phyloP scores from a whole-genome alignment of 352 stramenopile genomes.

The Phytophthora multivora region DNA sequence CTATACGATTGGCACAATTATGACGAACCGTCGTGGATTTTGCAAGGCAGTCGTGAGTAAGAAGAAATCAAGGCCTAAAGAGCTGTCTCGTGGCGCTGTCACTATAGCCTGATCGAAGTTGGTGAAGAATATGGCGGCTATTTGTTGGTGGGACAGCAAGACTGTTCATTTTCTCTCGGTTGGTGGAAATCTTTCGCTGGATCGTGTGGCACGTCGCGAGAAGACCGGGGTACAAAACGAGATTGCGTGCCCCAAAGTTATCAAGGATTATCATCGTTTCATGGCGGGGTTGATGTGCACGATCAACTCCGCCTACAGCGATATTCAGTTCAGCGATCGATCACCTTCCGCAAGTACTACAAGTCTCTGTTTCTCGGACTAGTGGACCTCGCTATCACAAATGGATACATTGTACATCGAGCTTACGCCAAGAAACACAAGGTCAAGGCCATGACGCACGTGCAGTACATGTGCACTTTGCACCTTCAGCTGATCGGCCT shows the following conservation, averaged over 20 bases:
- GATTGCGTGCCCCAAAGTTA: background rate
- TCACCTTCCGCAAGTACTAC: background rate
- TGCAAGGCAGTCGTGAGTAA: conserved; percentile 3
- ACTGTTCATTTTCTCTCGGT: background rate
- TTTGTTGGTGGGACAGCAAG: conserved; percentile 3
- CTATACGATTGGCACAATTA: conserved; percentile 12
- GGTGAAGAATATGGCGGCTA: conserved; percentile 1
- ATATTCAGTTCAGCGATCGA: background rate
- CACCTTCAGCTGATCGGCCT: background rate
- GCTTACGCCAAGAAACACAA: background rate
- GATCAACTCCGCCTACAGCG: background rate
- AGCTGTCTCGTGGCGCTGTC: background rate
- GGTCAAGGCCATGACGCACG: background rate
- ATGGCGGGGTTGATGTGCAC: background rate
- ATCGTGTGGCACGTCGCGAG: background rate
- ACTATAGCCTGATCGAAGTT: conserved; percentile 5
- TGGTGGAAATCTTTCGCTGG: background rate
- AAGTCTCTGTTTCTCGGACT: background rate
- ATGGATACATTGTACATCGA: background rate
- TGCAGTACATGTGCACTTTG: background rate
- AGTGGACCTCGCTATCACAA: background rate
- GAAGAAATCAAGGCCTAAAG: conserved; percentile 8
- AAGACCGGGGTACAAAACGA: background rate
- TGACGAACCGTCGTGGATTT: conserved; percentile 11
- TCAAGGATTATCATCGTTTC: background rate